Evolutionary conservation across 495 filamentous ascomycete genomes (phyloP).

Genomic region (Symbiotaphrina buchneri): DNA sequence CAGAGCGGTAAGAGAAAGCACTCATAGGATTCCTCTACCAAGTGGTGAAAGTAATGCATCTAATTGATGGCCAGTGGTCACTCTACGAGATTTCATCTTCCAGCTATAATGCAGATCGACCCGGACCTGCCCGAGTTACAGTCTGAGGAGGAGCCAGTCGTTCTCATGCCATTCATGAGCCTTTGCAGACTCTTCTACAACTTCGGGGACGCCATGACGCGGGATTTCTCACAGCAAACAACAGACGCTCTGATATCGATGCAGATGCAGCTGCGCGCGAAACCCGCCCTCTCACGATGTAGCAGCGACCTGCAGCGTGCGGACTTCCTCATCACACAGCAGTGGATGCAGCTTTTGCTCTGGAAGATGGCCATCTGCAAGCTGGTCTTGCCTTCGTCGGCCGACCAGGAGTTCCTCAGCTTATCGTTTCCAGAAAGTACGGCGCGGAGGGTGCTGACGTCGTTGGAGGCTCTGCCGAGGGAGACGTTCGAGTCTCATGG

Average conservation of each 20-base stretch:
- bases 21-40: background rate
- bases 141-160: background rate
- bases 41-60: background rate
- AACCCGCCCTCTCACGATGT: too few species aligned
- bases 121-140: background rate
- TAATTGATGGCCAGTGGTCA: background rate
- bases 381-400: background rate
- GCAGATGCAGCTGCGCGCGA: too few species aligned
- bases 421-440: background rate
- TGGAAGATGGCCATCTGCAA: background rate
- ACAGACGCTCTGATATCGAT: too few species aligned
- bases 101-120: background rate
- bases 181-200: background rate
- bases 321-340: slow-evolving; percentile 1
- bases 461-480: background rate
- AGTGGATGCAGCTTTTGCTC: background rate
- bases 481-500: background rate
- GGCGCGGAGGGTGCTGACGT: background rate
- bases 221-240: too few species aligned
- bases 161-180: background rate
- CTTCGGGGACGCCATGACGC: background rate
- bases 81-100: background rate
- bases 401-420: background rate
- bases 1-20: background rate
- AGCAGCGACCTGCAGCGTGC: too few species aligned